Conservation (phyloP, 148 eudicot species). For the Agrostemma githago region DNA sequence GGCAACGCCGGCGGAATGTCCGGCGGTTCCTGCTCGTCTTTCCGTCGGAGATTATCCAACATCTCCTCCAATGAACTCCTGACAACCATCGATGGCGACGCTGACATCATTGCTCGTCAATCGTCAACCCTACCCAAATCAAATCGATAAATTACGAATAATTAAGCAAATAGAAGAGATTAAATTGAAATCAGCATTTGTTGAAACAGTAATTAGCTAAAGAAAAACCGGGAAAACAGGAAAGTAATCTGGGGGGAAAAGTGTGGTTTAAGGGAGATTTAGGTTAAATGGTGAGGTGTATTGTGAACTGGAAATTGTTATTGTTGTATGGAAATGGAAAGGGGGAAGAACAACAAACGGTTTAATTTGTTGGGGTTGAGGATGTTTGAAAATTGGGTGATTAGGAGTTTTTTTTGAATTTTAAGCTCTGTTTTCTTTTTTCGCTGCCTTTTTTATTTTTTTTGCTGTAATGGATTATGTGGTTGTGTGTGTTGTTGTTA, state of each 20-base stretch:
- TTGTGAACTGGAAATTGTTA: background rate
- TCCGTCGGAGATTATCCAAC: constrained; percentile 62
- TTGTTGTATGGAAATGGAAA: background rate
- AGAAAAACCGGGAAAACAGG: background rate
- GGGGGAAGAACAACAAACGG: background rate
- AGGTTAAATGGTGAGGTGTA: background rate
- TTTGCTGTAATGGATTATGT: background rate
- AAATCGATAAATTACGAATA: background rate
- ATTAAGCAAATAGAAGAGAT: background rate
- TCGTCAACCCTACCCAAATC: background rate
- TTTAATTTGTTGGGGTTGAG: background rate
- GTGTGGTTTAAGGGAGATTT: background rate
- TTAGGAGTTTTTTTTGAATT: background rate
- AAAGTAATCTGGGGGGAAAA: background rate
- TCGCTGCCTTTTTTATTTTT: no score
- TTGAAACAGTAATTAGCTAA: background rate
- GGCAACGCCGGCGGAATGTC: constrained; percentile 89
- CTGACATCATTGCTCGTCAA: constrained; percentile 35
- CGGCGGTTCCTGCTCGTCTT: constrained; percentile 51
- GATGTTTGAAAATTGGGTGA: background rate
- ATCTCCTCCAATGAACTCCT: constrained; percentile 85
- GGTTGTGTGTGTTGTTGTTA: background rate
- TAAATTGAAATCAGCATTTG: background rate
- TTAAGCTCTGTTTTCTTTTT: background rate
- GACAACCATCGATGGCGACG: constrained; percentile 38